These are phyloP conservation scores for Termitomyces sp. DNA, from an alignment of 768 basidiomycete genomes.

Conservation along the genomic window DNA sequence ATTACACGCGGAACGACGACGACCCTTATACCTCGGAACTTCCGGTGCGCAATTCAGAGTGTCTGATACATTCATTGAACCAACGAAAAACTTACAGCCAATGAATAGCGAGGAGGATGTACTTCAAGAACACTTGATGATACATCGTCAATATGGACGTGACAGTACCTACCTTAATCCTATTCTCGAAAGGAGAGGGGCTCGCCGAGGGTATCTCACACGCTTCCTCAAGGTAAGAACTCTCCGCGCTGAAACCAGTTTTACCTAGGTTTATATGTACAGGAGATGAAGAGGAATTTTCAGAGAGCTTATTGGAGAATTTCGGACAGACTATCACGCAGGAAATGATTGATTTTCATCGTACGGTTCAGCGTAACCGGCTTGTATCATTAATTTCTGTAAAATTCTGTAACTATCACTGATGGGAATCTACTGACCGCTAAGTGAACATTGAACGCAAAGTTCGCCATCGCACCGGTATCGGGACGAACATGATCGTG, in stretches of 20 bases:
- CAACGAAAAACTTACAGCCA: conserved; percentile 15
- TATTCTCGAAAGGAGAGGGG: not conserved
- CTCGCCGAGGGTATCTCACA: not conserved
- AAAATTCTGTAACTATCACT: not conserved
- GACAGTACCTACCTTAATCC: conserved; percentile 2
- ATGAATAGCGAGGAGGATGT: conserved; percentile 29
- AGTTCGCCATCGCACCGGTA: too few relatives aligned
- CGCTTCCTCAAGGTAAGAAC: not conserved
- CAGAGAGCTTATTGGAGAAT: not conserved
- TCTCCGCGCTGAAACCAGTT: not conserved
- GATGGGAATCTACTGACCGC: not conserved
- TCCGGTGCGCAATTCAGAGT: not conserved
- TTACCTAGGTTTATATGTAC: not conserved
- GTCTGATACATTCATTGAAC: not conserved
- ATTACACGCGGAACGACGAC: not conserved
- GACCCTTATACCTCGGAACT: not conserved
- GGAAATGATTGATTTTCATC: not conserved
- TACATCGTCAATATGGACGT: conserved; percentile 15
- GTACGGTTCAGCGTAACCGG: not conserved
- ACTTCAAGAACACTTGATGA: conserved; percentile 26
- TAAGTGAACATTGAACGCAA: conserved; percentile 4
- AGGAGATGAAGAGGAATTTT: not conserved
- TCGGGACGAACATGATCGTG: too few relatives aligned
- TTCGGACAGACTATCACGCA: not conserved
- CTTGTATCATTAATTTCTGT: not conserved